A percentile compares a stretch with the other conserved stretches of the same genome.
These are phyloP conservation scores for Solanum chacoense DNA, from an alignment of 305 asterid species.

Conservation along the genomic window DNA sequence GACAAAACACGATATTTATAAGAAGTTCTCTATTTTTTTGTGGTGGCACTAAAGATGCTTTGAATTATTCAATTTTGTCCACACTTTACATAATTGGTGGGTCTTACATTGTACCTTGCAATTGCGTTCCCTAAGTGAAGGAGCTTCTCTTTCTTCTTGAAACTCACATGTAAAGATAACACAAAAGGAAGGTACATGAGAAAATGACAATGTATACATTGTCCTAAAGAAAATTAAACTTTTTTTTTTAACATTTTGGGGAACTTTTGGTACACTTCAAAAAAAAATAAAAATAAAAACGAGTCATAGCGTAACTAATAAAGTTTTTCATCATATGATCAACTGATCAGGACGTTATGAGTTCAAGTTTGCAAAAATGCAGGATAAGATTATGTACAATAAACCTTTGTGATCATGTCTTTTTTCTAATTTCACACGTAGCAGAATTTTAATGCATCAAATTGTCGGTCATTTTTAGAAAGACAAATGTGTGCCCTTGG, in stretches of 20 bases:
- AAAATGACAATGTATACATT: neutral
- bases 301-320: neutral
- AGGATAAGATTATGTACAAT: neutral
- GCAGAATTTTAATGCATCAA: neutral
- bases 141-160: neutral
- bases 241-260: too few species aligned
- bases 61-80: neutral
- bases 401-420: accelerated
- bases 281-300: too few species aligned
- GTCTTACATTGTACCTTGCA: neutral
- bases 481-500: neutral
- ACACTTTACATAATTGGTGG: neutral
- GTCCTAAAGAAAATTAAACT: neutral
- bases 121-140: neutral
- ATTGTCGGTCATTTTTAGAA: accelerated
- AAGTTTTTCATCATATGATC: neutral
- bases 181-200: neutral
- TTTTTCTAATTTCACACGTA: accelerated
- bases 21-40: neutral
- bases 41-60: neutral
- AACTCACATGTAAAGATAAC: neutral
- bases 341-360: accelerated
- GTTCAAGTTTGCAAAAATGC: neutral
- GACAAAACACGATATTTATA: neutral
- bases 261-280: neutral